These are phyloP conservation scores for Strobilomyces confusus DNA, from an alignment of 768 basidiomycete genomes.

Conservation along the genomic window DNA sequence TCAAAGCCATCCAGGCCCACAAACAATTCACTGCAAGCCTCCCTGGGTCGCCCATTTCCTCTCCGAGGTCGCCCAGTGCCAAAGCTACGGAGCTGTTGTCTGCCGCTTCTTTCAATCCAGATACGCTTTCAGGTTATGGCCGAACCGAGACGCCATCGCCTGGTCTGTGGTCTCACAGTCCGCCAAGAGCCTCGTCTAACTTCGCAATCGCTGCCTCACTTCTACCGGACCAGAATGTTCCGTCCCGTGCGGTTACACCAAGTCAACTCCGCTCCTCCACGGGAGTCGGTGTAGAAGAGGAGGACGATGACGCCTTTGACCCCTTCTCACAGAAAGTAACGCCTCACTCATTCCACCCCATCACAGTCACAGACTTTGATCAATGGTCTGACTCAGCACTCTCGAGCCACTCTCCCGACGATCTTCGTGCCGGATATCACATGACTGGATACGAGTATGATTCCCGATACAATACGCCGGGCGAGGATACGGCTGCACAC, in stretches of 20 bases:
- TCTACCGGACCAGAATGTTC: constrained; percentile 60
- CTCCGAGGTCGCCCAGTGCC: constrained; percentile 81
- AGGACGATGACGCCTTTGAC: constrained; percentile 85
- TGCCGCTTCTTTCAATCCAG: constrained; percentile 55
- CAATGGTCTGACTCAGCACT: constrained; percentile 52
- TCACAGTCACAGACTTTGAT: constrained; percentile 62
- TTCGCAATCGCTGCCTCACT: constrained; percentile 90
- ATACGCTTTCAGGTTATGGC: constrained; percentile 41
- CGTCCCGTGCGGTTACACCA: constrained; percentile 58
- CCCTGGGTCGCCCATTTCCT: constrained; percentile 79
- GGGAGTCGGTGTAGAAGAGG: constrained; percentile 55
- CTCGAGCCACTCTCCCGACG: constrained; percentile 52
- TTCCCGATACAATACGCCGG: constrained; percentile 27
- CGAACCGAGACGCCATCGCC: constrained; percentile 83
- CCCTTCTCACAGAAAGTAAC: constrained; percentile 51
- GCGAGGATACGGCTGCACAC: constrained; percentile 49
- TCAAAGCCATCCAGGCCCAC: constrained; percentile 50
- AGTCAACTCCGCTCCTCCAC: constrained; percentile 67
- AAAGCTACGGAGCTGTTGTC: constrained; percentile 85
- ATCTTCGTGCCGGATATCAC: constrained; percentile 36
- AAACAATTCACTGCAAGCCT: constrained; percentile 75
- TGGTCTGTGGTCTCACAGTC: constrained; percentile 80
- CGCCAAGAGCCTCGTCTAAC: constrained; percentile 70
- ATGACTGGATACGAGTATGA: constrained; percentile 30
- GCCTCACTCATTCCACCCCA: constrained; percentile 58